phyloP scores from a whole-genome alignment of 208 protist species.

The Angomonas deanei region DNA sequence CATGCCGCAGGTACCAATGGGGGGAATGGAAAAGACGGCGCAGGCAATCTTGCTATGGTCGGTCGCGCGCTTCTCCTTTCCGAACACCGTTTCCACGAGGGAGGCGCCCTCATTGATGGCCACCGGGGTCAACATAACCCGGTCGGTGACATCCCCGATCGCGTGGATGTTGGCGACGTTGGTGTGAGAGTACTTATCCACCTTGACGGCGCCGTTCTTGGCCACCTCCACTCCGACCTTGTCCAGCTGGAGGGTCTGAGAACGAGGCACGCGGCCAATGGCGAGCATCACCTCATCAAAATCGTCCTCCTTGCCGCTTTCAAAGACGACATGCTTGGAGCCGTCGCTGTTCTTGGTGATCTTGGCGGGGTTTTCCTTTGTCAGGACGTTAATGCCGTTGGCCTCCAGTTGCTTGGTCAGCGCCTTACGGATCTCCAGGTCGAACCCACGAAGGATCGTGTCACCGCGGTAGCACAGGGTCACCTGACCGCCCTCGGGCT shows the following conservation, averaged over 20 bases:
- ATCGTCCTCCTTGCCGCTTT: slow-evolving; percentile 71
- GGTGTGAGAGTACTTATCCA: slow-evolving; percentile 92
- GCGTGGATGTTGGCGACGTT: slow-evolving; percentile 94
- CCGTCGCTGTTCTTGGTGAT: slow-evolving; percentile 68
- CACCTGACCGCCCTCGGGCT: slow-evolving; percentile 55
- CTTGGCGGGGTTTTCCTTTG: slow-evolving; percentile 68
- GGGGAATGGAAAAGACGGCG: slow-evolving; percentile 89
- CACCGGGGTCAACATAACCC: slow-evolving; percentile 87
- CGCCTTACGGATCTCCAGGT: slow-evolving; percentile 66
- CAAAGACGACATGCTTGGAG: slow-evolving; percentile 68
- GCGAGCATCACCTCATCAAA: slow-evolving; percentile 95
- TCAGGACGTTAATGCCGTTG: slow-evolving; percentile 78
- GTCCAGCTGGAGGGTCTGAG: slow-evolving; percentile 86
- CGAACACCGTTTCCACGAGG: slow-evolving; percentile 84
- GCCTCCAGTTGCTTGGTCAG: slow-evolving; percentile 73
- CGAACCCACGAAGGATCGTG: slow-evolving; percentile 84
- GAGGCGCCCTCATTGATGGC: slow-evolving; percentile 85
- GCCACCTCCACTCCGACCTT: slow-evolving; percentile 86
- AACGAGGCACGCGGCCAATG: slow-evolving; percentile 93
- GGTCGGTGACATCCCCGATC: slow-evolving; percentile 96
- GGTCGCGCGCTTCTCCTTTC: slow-evolving; percentile 50
- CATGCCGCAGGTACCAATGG: slow-evolving; percentile 80
- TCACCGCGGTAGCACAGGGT: slow-evolving; percentile 77
- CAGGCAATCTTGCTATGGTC: slow-evolving; percentile 85
- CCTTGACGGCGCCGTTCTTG: slow-evolving; percentile 81